These are phyloP conservation scores for Aspergillus amoenus DNA, from an alignment of 2,329 filamentous ascomycete genomes.

Conservation along the genomic window DNA sequence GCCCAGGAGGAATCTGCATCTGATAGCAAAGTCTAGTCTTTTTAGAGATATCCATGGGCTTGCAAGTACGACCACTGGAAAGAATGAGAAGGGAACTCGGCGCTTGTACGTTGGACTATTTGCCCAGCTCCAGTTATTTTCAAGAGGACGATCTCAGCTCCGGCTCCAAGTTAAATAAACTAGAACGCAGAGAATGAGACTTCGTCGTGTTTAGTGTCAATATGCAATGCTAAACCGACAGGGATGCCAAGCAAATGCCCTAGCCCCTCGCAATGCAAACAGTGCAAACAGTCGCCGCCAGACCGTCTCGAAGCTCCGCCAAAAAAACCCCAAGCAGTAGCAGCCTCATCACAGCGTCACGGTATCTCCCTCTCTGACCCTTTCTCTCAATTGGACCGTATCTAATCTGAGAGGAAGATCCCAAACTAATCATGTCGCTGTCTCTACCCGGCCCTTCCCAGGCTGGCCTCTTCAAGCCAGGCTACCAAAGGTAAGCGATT, in stretches of 20 bases:
- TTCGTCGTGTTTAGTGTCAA: too few relatives aligned
- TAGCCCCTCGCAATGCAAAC: slow-evolving; percentile 39
- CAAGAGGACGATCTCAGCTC: too few relatives aligned
- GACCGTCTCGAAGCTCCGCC: slow-evolving; percentile 32
- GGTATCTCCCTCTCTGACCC: slow-evolving; percentile 3
- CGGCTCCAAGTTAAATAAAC: too few relatives aligned
- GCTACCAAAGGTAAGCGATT: slow-evolving; percentile 82
- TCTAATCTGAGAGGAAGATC: slow-evolving; percentile 21
- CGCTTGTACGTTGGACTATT: too few relatives aligned
- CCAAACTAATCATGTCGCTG: slow-evolving; percentile 72
- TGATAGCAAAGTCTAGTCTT: too few relatives aligned
- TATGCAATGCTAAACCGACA: too few relatives aligned
- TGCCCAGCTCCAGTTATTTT: too few relatives aligned
- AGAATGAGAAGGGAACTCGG: too few relatives aligned
- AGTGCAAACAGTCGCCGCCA: slow-evolving; percentile 36
- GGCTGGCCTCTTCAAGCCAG: slow-evolving; percentile 88
- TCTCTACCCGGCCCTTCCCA: slow-evolving; percentile 94
- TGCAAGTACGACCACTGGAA: too few relatives aligned
- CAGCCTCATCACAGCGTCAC: slow-evolving; percentile 22
- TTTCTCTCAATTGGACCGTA: slow-evolving; percentile 10
- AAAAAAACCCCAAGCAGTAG: slow-evolving; percentile 37
- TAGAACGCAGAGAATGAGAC: too few relatives aligned
- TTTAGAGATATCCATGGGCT: too few relatives aligned
- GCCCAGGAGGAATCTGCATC: too few relatives aligned
- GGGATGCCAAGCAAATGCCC: slow-evolving; percentile 11